These are phyloP conservation scores for Naganishia vaughanmartiniae DNA, from an alignment of 768 basidiomycete genomes.

Conservation along the genomic window DNA sequence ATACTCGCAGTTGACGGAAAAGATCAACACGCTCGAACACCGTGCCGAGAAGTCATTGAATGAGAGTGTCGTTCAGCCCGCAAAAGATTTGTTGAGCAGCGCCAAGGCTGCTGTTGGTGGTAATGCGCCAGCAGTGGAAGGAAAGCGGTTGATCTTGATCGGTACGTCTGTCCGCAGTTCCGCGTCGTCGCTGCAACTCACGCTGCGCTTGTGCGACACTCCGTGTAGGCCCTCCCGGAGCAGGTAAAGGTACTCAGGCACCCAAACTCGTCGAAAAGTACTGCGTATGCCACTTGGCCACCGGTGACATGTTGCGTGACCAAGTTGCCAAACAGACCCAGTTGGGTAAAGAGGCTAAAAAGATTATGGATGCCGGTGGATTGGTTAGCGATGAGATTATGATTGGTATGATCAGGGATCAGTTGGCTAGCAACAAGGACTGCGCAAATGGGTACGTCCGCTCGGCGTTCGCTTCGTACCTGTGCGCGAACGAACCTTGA, in stretches of 20 bases:
- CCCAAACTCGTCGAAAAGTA: constrained; percentile 87
- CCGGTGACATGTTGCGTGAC: constrained; percentile 96
- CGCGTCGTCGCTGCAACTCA: background rate
- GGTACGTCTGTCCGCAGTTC: constrained; percentile 54
- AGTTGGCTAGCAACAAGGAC: constrained; percentile 83
- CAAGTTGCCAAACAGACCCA: constrained; percentile 83
- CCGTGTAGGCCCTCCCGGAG: constrained; percentile 69
- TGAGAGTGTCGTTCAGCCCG: constrained; percentile 39
- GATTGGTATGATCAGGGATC: constrained; percentile 94
- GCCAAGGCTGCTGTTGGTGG: constrained; percentile 56
- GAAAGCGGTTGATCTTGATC: constrained; percentile 74
- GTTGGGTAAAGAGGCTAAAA: constrained; percentile 88
- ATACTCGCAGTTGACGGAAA: constrained; percentile 64
- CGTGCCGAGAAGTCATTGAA: constrained; percentile 53
- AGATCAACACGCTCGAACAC: constrained; percentile 76
- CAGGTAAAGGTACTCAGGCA: constrained; percentile 98
- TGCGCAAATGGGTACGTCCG: constrained; percentile 89
- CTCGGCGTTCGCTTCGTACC: background rate
- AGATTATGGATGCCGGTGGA: constrained; percentile 95
- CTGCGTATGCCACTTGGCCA: constrained; percentile 96
- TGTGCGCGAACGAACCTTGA: too few species aligned
- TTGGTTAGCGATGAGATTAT: constrained; percentile 94
- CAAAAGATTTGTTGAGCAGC: constrained; percentile 34
- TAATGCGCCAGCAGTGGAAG: constrained; percentile 50
- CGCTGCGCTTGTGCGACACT: too few species aligned